phyloP scores from a whole-genome alignment of 257 asterid genomes.

The Capsicum rhomboideum region DNA sequence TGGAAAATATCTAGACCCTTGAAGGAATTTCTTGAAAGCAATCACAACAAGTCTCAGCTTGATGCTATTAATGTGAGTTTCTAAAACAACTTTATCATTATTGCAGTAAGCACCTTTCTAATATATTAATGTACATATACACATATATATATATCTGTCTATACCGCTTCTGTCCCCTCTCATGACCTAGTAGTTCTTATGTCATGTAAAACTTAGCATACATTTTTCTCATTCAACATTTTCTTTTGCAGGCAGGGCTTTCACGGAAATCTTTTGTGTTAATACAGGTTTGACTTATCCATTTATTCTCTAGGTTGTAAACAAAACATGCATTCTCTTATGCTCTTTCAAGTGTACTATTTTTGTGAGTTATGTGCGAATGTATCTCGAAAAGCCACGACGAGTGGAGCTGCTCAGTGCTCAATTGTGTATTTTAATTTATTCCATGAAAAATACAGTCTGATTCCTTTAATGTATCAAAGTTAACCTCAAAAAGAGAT shows the following conservation, averaged over 20 bases:
- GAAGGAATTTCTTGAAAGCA: slow-evolving; percentile 53
- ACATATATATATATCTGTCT: neutral
- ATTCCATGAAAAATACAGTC: neutral
- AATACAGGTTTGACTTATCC: slow-evolving; percentile 69
- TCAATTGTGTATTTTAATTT: neutral
- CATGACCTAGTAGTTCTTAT: neutral
- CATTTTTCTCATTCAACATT: slow-evolving; percentile 8
- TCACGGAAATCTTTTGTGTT: slow-evolving; percentile 72
- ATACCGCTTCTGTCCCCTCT: neutral
- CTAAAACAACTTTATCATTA: slow-evolving; percentile 7
- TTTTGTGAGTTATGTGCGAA: neutral
- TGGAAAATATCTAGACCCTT: slow-evolving; percentile 83
- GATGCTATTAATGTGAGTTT: slow-evolving; percentile 86
- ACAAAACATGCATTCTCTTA: neutral
- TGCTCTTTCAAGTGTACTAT: neutral
- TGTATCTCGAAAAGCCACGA: neutral
- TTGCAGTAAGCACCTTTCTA: neutral
- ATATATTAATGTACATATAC: neutral
- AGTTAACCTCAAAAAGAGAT: neutral
- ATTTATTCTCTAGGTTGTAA: slow-evolving; percentile 6
- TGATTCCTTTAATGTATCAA: neutral
- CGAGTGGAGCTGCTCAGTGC: neutral
- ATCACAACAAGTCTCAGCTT: slow-evolving; percentile 75
- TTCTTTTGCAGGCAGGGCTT: slow-evolving; percentile 79
- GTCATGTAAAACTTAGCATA: neutral